phyloP scores from a whole-genome alignment of 371 early-diverging fungal species.

The Dinochytrium kinnereticum region DNA sequence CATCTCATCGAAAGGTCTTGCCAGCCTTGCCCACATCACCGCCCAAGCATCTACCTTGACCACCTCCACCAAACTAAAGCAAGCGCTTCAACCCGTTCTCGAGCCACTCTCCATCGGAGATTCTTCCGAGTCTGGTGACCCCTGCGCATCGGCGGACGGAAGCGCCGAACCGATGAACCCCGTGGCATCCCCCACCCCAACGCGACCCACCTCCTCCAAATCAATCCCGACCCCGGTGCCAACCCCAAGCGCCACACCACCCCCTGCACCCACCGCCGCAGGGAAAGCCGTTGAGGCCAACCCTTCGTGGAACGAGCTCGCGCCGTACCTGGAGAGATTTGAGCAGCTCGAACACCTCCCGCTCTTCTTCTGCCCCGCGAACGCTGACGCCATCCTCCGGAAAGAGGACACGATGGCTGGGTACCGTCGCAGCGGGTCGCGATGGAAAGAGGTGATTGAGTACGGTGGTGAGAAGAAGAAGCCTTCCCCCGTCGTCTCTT shows the following conservation, averaged over 20 bases:
- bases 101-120: too few species aligned
- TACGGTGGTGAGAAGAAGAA: constrained; percentile 31
- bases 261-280: background rate
- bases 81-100: background rate
- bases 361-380: constrained; percentile 51
- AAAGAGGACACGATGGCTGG: constrained; percentile 44
- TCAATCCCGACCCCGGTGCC: background rate
- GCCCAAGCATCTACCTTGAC: background rate
- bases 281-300: background rate
- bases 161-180: too few species aligned
- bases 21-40: background rate
- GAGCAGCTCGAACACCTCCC: constrained; percentile 48
- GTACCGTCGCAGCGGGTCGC: constrained; percentile 32
- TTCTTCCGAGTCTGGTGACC: too few species aligned
- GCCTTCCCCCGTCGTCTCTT: background rate
- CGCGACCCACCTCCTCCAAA: too few species aligned
- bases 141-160: too few species aligned
- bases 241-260: background rate
- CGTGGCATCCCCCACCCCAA: too few species aligned
- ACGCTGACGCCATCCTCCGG: constrained; percentile 44
- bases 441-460: constrained; percentile 46
- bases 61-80: background rate
- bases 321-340: constrained; percentile 45
- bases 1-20: background rate
- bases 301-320: constrained; percentile 45